A percentile compares a stretch with the other conserved stretches of the same genome.
Conservation (phyloP, 1,284 basidiomycete species). For the Moesziomyces sp. region DNA sequence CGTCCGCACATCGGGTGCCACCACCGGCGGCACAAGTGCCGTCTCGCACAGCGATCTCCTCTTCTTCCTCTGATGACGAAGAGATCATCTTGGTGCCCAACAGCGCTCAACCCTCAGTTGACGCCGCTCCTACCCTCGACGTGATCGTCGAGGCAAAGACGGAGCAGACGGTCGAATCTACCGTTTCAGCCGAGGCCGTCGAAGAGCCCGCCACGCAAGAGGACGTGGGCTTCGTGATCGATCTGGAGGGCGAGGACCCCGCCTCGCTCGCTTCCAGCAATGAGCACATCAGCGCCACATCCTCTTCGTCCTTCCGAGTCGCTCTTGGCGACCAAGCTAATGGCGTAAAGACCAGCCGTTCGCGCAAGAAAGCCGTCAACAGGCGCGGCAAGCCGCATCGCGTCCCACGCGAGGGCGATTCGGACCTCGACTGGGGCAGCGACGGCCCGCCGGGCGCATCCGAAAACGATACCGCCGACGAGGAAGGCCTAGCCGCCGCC, state of each 20-base stretch:
- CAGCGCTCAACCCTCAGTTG: slow-evolving; percentile 1
- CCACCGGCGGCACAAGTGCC: slow-evolving; percentile 1
- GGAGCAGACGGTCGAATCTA: slow-evolving; percentile 14
- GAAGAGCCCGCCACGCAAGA: slow-evolving; percentile 10
- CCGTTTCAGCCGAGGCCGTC: slow-evolving; percentile 4
- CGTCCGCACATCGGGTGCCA: neutral
- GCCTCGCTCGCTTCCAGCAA: neutral
- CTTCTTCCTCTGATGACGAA: slow-evolving; percentile 27
- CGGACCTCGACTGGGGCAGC: slow-evolving; percentile 63
- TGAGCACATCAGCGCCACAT: neutral
- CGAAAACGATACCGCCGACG: slow-evolving; percentile 8
- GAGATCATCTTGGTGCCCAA: slow-evolving; percentile 34
- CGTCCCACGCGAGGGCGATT: slow-evolving; percentile 55
- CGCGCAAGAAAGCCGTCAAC: slow-evolving; percentile 12
- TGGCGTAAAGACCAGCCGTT: neutral
- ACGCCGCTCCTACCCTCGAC: neutral
- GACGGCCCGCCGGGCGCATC: slow-evolving; percentile 52
- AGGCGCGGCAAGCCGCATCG: slow-evolving; percentile 21
- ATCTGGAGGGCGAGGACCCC: slow-evolving; percentile 42
- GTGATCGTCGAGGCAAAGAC: neutral
- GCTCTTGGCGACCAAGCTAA: slow-evolving; percentile 37
- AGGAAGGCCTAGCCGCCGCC: slow-evolving; percentile 30
- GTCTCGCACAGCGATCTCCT: slow-evolving; percentile 12
- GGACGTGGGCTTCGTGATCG: slow-evolving; percentile 37
- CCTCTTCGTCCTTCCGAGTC: slow-evolving; percentile 16